Evolutionary conservation across 306 rosid species (phyloP), one percentile per base, ranked within the genome.

Genomic region (Prunus padus): DNA sequence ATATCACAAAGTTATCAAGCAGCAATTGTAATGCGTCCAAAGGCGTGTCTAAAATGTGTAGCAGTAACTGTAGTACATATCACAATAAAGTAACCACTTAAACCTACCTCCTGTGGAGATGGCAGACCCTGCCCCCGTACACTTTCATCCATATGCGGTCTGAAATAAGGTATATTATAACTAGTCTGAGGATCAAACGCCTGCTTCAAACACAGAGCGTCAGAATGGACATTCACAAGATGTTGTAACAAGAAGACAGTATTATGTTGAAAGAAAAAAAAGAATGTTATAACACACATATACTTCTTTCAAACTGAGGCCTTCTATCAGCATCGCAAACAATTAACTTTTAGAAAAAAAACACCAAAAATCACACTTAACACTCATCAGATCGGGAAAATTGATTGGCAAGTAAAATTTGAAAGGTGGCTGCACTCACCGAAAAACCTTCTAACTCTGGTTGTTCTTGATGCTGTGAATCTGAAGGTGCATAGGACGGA

Each of bases 101-200:
- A 72, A 65, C 20, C 81, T 87, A 95, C 99, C 93, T 92, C 99
- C 31, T 85, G 97, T 63, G 87, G 87, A 71, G 96, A 84, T 68
- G 82, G 82, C 33, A 88, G 76, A 74, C 90, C 89, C 81, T 86
- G 98, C 50, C 88, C 86, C 16, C 87, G 82, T 28, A 85, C 73
- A 72, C 90, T 52, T 85, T 89, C 99, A 67, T 96, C 99, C 88
- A 90, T 74, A 22, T 85, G 25, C 0, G 97, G 94, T 90, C 97
- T 84, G 78, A 89, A 92, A 84, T 92, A 96, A 72, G 98, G 90
- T 55, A 90, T 85, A 75, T 90, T 92, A 70, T 90, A 92, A 82
- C 93, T 89, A 71, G 87, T 62, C 67, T 90, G 93, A 63, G 91
- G 87, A 83, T 96, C 97, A n/a, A 92, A 96, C 6, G 97, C 98